phyloP scores from a whole-genome alignment of 306 rosid species.

The Quercus gilva region DNA sequence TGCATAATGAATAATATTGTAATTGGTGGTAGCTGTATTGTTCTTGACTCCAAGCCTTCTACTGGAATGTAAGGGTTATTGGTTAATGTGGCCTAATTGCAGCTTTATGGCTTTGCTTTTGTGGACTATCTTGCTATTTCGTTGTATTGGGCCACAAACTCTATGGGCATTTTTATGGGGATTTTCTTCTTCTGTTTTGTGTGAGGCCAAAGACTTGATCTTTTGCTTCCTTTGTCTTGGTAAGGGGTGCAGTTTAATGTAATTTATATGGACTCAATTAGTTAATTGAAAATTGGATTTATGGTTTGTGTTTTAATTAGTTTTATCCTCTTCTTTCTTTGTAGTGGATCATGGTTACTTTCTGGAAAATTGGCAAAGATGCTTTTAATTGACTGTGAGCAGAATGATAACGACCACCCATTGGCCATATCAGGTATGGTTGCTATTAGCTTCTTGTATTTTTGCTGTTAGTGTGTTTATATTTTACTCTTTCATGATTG shows the following conservation, averaged over 20 bases:
- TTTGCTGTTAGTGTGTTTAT: constrained; percentile 9
- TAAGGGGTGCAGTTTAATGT: background rate
- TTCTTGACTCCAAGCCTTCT: background rate
- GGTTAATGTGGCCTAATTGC: background rate
- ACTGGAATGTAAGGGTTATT: background rate
- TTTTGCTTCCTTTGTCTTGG: background rate
- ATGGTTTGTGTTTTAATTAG: constrained; percentile 8
- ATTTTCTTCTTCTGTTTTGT: background rate
- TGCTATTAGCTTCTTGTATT: constrained; percentile 15
- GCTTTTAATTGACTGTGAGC: constrained; percentile 80
- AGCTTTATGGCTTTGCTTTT: background rate
- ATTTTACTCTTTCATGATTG: background rate
- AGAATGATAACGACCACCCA: constrained; percentile 57
- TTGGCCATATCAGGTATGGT: constrained; percentile 69
- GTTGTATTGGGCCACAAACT: background rate
- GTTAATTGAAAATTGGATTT: background rate
- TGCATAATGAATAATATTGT: background rate
- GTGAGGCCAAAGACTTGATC: background rate
- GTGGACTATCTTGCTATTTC: background rate
- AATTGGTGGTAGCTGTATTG: background rate
- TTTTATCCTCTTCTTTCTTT: constrained; percentile 21
- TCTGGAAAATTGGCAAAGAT: constrained; percentile 80
- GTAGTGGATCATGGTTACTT: constrained; percentile 83
- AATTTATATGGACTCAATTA: background rate
- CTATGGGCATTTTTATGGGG: too few species aligned